Evolutionary conservation across 345 rosid species (phyloP), one percentile per base, ranked within the genome.

Genomic region (Boechera retrofracta): DNA sequence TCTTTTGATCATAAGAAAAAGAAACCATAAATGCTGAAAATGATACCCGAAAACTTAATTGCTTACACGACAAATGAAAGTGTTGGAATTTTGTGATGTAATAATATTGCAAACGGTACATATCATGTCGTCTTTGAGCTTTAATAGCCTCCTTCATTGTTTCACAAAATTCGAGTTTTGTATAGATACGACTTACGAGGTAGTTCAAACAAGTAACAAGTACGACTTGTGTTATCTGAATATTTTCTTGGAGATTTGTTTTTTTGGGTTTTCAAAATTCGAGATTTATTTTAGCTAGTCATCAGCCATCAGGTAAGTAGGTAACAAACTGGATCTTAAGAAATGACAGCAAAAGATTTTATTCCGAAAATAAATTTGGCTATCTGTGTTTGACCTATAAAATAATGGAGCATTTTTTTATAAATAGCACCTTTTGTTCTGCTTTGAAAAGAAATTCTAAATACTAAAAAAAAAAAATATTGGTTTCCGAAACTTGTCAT

Each of bases 71-170:
- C 80, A 76, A 53, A 76, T 69, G 52, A 41, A 31, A 41, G 18
- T 53, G 69, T 76, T 76, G 74, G 79, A 69, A 76, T 45, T 76
- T 76, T 76, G 69, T 41, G 79, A 52, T 13, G 54, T 6, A 66
- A 75, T 67, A 39, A 75, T 67, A 39, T 52, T 60, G 45, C 68
- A 51, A 42, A 39, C 16, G 48, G 68, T 53, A 29, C 68, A 51
- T 39, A 51, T 49, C 45, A 75, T 24, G 57, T 41, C 55, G 29
- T 54, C 48, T 56, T 73, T 64, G 45, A 73, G 48, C 66, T 57
- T 13, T 33, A 32, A 67, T 35, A 57, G 58, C 3, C 42, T 56
- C 51, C 66, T 57, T 47, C 67, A 2, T 36, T 59, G 16, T 28
- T 58, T 32, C 39, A 61, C 47, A 52, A 15, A 61, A 15, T 21